These are phyloP conservation scores for Quercus phellos DNA, from an alignment of 331 rosid species.

Conservation along the genomic window DNA sequence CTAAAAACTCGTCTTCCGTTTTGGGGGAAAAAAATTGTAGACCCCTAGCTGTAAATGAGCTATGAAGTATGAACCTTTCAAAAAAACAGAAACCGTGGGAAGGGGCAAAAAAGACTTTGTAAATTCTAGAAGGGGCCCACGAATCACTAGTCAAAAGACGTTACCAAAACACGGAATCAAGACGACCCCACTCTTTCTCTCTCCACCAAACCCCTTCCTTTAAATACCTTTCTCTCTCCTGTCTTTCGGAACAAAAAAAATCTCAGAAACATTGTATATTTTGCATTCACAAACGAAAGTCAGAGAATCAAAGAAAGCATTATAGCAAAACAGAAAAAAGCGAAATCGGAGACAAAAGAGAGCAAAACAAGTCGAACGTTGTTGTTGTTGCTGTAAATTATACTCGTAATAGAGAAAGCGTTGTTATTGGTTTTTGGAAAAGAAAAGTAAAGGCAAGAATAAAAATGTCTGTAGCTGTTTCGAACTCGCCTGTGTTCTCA, in stretches of 20 bases:
- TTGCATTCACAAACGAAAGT: not conserved
- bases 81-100: not conserved
- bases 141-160: not conserved
- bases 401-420: not conserved
- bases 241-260: not conserved
- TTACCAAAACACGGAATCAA: constrained; percentile 26
- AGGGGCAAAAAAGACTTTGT: constrained; percentile 17
- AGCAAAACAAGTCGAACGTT: not conserved
- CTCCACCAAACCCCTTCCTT: not conserved
- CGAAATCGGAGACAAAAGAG: too few species aligned
- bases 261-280: not conserved
- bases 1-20: too few species aligned
- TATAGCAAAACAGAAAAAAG: too few species aligned
- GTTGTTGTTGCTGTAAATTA: too few species aligned
- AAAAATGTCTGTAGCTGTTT: constrained; percentile 72
- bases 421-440: not conserved
- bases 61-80: not conserved
- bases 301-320: not conserved
- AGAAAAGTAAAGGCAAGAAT: too few species aligned
- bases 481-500: constrained; percentile 84
- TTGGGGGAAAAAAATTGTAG: not conserved
- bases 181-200: constrained; percentile 5
- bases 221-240: not conserved
- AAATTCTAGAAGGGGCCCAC: not conserved
- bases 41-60: not conserved